Conservation (phyloP, 2,329 filamentous ascomycete species). For the Fusarium equiseti region DNA sequence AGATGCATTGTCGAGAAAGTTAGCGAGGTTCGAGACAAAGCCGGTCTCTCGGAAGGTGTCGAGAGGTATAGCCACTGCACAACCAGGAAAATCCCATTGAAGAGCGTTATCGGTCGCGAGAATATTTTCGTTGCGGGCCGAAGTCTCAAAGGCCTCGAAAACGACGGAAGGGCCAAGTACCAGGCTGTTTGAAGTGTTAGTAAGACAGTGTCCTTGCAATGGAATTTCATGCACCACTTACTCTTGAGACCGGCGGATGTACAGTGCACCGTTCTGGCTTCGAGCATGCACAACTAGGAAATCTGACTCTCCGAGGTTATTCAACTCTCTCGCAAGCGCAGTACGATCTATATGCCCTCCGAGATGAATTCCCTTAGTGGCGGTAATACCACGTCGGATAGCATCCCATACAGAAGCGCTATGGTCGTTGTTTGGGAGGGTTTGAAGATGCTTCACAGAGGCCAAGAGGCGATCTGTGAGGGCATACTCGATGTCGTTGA, state of each 20-base stretch:
- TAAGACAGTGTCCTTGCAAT: neutral
- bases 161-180: constrained; percentile 47
- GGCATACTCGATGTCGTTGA: constrained; percentile 27
- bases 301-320: constrained; percentile 22
- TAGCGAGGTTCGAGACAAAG: constrained; percentile 55
- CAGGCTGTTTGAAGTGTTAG: constrained; percentile 34
- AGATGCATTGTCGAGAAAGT: constrained; percentile 69
- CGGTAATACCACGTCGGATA: constrained; percentile 33
- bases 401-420: constrained; percentile 30
- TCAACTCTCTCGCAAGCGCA: constrained; percentile 34
- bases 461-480: constrained; percentile 30
- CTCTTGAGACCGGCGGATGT: constrained; percentile 47
- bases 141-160: constrained; percentile 71
- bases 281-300: constrained; percentile 39
- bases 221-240: constrained; percentile 28
- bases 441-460: constrained; percentile 32
- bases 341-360: constrained; percentile 34
- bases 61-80: constrained; percentile 60
- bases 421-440: constrained; percentile 26
- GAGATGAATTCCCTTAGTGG: constrained; percentile 36
- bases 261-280: constrained; percentile 51
- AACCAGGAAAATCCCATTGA: constrained; percentile 70
- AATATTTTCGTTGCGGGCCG: constrained; percentile 64
- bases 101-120: constrained; percentile 65
- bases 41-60: constrained; percentile 41